Evolutionary conservation across 2,329 filamentous ascomycete genomes (phyloP), one percentile per base, ranked within the genome.

Genomic region (Penicillium sp.): DNA sequence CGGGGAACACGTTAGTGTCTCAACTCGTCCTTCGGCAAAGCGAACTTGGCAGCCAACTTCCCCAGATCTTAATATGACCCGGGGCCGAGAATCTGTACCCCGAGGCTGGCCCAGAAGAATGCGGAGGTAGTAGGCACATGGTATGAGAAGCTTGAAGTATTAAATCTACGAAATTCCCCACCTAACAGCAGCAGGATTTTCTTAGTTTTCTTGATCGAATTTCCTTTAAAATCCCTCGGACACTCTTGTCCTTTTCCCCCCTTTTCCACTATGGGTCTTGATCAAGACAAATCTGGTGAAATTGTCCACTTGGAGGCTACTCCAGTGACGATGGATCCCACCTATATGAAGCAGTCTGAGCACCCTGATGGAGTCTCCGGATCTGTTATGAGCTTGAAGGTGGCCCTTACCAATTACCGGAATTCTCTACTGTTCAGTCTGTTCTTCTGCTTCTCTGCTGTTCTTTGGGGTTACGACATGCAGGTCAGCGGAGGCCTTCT

Each of bases 401-500:
- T 25, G 5, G 53, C 53, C n/a, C 44, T 55, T 13, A 18, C 29
- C 7, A 46, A 31, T 16, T 55, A 55, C 31, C 39, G 53, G 6
- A 52, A 41, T 37, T 38, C 53, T n/a, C 47, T 41, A 23, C 13
- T 45, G 6, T 55, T 52, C 48, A 52, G 48, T 42, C n/a, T 55
- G n/a, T 55, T 55, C 41, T 55, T 55, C 42, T 55, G 53, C 31
- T 46, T 55, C 41, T 55, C 53, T 23, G 53, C 53, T 15, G 37
- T 55, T 6, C 48, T 55, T 10, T 55, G 53, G 53, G 53, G 53
- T 8, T 55, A 55, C 7, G 53, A 55, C 29, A 55, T 55, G 53
- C 53, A 55, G 27, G 42, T 55, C 35, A 55, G 27, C 21, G 53
- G 53, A 13, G 53, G 53, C 5, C 48, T 55, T 27, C 48, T 55